Base-by-base conservation (phyloP, 2,329 filamentous ascomycete genomes). In the Fusarium secorum region DNA sequence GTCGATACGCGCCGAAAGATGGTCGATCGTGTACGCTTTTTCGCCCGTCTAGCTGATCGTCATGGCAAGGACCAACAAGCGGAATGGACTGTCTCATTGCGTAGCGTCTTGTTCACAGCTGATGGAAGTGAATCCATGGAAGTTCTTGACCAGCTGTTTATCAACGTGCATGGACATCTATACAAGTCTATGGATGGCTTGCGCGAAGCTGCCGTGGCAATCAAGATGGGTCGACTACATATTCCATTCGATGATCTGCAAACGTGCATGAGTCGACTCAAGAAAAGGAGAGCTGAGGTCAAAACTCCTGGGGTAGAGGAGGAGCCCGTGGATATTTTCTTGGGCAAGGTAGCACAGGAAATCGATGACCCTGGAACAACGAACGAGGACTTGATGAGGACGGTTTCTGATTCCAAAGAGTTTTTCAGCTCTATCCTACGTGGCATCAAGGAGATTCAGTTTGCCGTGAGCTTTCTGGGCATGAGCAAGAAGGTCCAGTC, bases 401-500 rank as follows among this genome's bases (percentile, higher is more conserved):
- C 93, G 0, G 92, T 98, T 0, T 95, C 95, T 1, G 95, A 98
- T 77, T 97, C 94, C 0, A 95, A 95, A 75, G 94, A 97, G 70
- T 96, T 99, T 77, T 87, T 95, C 60, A 93, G 92, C 78, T 98
- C 96, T 2, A 91, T 98, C 44, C 84, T 99, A 53, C 89, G 93
- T 46, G 96, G 96, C 55, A 94, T 99, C 72, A 97, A 98, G 78
- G 96, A 99, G 79, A 92, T 99, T 17, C 96, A 99, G 79, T 93
- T 99, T 76, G 95, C 95, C 1, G 89, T 98, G 77, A 95, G 95
- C 80, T 96, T 95, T 79, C 88, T 98, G 73, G 93, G 94, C 22
- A 82, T 99, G 64, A 95, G 93, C 26, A 96, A 94, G 79, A 91
- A 90, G 75, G 87, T 98, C 17, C 86, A 91, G 41, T 86, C 89